These are phyloP conservation scores for Colletotrichum tropicicola DNA, from an alignment of 2,329 filamentous ascomycete species.

Conservation along the genomic window DNA sequence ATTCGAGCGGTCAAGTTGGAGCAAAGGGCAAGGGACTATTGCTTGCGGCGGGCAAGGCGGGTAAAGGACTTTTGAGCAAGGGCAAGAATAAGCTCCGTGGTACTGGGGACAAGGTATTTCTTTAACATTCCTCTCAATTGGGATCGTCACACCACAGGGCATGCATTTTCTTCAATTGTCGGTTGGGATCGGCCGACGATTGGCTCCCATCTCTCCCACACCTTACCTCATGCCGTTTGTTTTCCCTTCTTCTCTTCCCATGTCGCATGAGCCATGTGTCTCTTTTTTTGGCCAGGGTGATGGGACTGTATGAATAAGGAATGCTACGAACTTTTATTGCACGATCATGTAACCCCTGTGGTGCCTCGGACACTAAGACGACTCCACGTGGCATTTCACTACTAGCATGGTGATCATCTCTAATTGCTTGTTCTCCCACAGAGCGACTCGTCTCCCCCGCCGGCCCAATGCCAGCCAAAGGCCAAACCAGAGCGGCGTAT, in stretches of 20 bases:
- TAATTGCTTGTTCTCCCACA: constrained; percentile 41
- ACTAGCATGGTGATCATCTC: constrained; percentile 25
- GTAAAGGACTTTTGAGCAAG: constrained; percentile 91
- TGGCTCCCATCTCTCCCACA: constrained; percentile 18
- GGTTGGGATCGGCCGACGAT: constrained; percentile 18
- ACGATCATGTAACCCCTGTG: constrained; percentile 34
- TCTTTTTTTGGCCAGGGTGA: constrained; percentile 42
- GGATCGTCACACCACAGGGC: constrained; percentile 29
- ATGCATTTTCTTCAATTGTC: constrained; percentile 35
- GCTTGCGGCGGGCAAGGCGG: constrained; percentile 86
- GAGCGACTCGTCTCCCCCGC: constrained; percentile 45
- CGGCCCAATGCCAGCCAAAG: constrained; percentile 47
- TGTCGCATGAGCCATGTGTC: constrained; percentile 20
- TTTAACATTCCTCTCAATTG: constrained; percentile 57
- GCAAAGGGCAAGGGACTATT: constrained; percentile 89
- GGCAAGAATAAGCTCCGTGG: constrained; percentile 84
- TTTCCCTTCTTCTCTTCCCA: constrained; percentile 33
- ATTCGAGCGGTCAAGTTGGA: constrained; percentile 72
- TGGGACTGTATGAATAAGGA: constrained; percentile 51
- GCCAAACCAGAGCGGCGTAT: constrained; percentile 50
- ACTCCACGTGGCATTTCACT: constrained; percentile 17
- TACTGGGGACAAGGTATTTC: constrained; percentile 88
- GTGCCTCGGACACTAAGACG: constrained; percentile 24
- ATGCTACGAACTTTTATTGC: constrained; percentile 47
- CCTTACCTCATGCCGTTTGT: neutral